Conservation (phyloP, 169 alveolate genomes). For the Perkinsus olseni region DNA sequence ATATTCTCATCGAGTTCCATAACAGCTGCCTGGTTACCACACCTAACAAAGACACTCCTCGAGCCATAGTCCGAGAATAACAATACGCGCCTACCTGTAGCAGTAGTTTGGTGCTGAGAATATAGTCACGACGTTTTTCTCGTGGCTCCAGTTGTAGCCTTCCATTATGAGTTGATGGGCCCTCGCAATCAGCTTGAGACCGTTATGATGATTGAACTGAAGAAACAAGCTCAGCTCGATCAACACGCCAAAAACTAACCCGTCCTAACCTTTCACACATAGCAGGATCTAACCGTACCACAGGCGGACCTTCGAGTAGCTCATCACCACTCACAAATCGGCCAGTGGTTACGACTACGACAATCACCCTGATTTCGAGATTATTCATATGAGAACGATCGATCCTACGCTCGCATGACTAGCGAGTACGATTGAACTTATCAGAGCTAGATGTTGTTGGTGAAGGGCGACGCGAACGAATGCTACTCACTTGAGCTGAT, state of each 20-base stretch:
- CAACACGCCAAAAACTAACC: conserved; percentile 3
- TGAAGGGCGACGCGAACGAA: not conserved
- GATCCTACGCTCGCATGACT: too few relatives aligned
- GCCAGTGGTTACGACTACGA: not conserved
- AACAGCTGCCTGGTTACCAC: conserved; percentile 97
- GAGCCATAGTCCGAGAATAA: conserved; percentile 1
- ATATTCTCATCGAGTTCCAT: conserved; percentile 90
- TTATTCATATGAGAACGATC: not conserved
- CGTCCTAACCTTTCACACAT: not conserved
- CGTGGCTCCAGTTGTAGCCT: conserved; percentile 96
- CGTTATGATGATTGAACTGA: conserved; percentile 86
- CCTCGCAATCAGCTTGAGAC: conserved; percentile 89
- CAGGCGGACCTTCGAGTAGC: not conserved
- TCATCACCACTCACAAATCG: not conserved
- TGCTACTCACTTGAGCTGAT: conserved; percentile 37
- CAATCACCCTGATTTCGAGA: not conserved
- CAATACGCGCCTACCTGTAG: conserved; percentile 86
- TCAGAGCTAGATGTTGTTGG: too few relatives aligned
- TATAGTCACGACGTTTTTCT: conserved; percentile 86
- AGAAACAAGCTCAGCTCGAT: conserved; percentile 48
- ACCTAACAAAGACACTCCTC: conserved; percentile 62
- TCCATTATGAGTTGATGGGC: conserved; percentile 99
- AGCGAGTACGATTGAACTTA: too few relatives aligned
- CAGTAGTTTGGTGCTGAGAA: conserved; percentile 99
- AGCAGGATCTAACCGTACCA: not conserved